Evolutionary conservation across 495 filamentous ascomycete species (phyloP).

Genomic region (Poronia punctata): DNA sequence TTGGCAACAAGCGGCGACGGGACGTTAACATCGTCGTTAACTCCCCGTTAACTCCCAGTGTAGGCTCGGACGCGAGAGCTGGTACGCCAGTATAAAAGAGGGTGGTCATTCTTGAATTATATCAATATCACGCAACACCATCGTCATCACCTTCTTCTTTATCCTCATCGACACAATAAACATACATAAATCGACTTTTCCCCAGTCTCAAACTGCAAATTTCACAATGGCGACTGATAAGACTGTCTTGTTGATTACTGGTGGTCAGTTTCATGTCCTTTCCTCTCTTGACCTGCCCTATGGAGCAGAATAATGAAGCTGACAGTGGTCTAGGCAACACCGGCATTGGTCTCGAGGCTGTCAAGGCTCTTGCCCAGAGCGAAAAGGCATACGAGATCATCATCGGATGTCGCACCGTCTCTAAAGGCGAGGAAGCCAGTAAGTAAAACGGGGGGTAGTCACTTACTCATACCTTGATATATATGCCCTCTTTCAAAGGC

Average conservation of each 20-base stretch:
- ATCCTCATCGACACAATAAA: too few species aligned
- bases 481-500: not conserved
- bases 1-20: too few species aligned
- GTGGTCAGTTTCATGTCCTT: conserved; percentile 14
- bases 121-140: too few species aligned
- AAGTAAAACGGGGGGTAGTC: not conserved
- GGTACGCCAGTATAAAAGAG: too few species aligned
- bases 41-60: too few species aligned
- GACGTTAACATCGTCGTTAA: too few species aligned
- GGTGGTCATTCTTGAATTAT: too few species aligned
- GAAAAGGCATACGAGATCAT: conserved; percentile 39
- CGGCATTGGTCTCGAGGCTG: conserved; percentile 43
- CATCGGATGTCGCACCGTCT: conserved; percentile 36
- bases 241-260: conserved; percentile 23
- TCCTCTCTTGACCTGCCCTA: not conserved
- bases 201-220: not conserved
- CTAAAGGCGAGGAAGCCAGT: conserved; percentile 40
- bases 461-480: not conserved
- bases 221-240: conserved; percentile 21
- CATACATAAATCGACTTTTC: too few species aligned
- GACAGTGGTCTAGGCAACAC: conserved; percentile 29
- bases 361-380: conserved; percentile 38
- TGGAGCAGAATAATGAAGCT: conserved; percentile 9
- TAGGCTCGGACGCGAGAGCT: too few species aligned
- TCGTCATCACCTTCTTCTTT: too few species aligned